phyloP scores from a whole-genome alignment of 83 land plant species.

The Thuja plicata region DNA sequence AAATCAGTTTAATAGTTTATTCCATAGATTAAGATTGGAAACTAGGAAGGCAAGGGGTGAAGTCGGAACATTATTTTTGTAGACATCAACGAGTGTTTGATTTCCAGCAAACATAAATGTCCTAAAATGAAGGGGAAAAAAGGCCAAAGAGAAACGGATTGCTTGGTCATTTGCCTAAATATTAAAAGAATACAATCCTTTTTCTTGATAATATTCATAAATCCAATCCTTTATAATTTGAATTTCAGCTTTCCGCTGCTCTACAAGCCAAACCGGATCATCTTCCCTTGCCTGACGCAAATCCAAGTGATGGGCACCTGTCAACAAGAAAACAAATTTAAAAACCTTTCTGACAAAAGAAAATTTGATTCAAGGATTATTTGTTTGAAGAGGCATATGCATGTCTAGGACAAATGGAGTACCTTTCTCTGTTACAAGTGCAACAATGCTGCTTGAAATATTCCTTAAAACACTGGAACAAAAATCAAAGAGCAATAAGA shows the following conservation, averaged over 20 bases:
- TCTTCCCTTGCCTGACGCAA: slow-evolving; percentile 59
- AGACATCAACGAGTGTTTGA: background rate
- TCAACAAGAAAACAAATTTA: background rate
- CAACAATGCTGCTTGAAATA: slow-evolving; percentile 79
- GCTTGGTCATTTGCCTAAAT: background rate
- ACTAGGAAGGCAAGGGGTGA: background rate
- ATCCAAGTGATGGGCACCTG: slow-evolving; percentile 98
- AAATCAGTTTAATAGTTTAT: background rate
- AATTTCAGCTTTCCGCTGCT: slow-evolving; percentile 69
- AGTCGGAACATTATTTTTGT: background rate
- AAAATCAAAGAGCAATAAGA: slow-evolving; percentile 6
- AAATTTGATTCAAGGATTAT: background rate
- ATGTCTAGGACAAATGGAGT: slow-evolving; percentile 11
- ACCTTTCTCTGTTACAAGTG: slow-evolving; percentile 86
- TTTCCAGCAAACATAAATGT: background rate
- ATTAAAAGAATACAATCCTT: background rate
- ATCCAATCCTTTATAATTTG: slow-evolving; percentile 67
- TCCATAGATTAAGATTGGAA: background rate
- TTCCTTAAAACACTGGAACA: slow-evolving; percentile 78
- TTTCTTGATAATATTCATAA: slow-evolving; percentile 34
- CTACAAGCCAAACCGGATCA: slow-evolving; percentile 88
- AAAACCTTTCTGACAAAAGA: background rate
- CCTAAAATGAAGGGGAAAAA: background rate
- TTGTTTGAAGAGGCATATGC: background rate
- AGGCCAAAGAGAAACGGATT: background rate